phyloP scores from a whole-genome alignment of 2,329 filamentous ascomycete genomes.

The Xylogone sp. region DNA sequence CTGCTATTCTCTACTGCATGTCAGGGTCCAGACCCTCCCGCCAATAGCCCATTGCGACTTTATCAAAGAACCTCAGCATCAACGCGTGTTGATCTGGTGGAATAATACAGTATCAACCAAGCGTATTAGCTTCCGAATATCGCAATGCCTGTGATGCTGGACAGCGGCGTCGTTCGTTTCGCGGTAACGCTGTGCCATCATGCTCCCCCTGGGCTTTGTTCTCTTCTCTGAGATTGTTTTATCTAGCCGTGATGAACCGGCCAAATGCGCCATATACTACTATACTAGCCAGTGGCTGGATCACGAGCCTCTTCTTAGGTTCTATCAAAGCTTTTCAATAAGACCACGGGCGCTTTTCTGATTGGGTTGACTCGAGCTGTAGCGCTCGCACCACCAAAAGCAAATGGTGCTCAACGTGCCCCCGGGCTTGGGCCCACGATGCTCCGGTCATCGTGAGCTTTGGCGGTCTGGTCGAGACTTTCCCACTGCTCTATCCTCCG shows the following conservation, averaged over 20 bases:
- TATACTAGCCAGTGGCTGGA: background rate
- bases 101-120: background rate
- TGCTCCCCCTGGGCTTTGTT: no score
- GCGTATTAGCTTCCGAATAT: background rate
- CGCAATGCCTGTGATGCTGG: background rate
- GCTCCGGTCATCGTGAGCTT: background rate
- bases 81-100: no score
- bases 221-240: background rate
- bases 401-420: background rate
- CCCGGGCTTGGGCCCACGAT: background rate
- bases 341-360: background rate
- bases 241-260: background rate
- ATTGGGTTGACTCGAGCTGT: background rate
- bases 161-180: background rate
- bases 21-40: background rate
- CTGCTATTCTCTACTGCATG: background rate
- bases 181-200: background rate
- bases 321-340: background rate
- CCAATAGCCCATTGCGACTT: background rate
- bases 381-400: background rate
- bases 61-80: no score
- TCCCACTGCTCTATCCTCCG: background rate
- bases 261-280: background rate
- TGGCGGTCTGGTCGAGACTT: background rate
- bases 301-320: background rate